A percentile compares a stretch with the other conserved stretches of the same genome.
Conservation (phyloP, 805 yeast genomes). For the Hanseniaspora pseudoguilliermondii region DNA sequence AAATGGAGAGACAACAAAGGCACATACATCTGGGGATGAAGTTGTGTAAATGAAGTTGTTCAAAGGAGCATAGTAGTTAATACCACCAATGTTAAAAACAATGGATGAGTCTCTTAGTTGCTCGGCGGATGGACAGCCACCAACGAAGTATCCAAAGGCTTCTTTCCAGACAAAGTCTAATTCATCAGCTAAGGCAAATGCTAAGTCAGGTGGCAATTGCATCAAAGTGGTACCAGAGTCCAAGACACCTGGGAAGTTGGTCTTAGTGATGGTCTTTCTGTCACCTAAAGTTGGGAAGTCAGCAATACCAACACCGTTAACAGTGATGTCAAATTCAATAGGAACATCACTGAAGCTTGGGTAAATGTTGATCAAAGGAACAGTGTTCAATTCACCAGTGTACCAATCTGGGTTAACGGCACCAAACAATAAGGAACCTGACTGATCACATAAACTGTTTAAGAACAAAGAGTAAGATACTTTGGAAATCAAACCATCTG, state of each 20-base stretch:
- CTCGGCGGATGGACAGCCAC: conserved; percentile 30
- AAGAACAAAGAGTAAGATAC: conserved; percentile 48
- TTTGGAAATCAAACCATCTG: conserved; percentile 40
- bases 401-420: conserved; percentile 32
- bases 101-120: conserved; percentile 18
- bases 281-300: conserved; percentile 20
- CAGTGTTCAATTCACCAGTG: conserved; percentile 24
- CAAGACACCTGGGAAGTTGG: conserved; percentile 30
- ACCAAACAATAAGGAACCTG: conserved; percentile 38
- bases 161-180: conserved; percentile 32
- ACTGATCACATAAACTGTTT: conserved; percentile 29
- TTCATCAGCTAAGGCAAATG: conserved; percentile 26
- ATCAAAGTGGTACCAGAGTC: conserved; percentile 35
- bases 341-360: conserved; percentile 14
- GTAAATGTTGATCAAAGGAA: conserved; percentile 23
- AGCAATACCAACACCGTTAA: conserved; percentile 25
- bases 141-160: conserved; percentile 30
- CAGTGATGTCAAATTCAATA: conserved; percentile 26
- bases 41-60: conserved; percentile 23
- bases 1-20: conserved; percentile 30
- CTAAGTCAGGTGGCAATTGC: conserved; percentile 33
- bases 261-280: conserved; percentile 21
- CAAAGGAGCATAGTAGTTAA: conserved; percentile 40
- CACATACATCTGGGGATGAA: conserved; percentile 29
- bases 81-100: conserved; percentile 46